These are phyloP conservation scores for Talaromyces sp. DNA, from an alignment of 2,329 filamentous ascomycete species.

Conservation along the genomic window DNA sequence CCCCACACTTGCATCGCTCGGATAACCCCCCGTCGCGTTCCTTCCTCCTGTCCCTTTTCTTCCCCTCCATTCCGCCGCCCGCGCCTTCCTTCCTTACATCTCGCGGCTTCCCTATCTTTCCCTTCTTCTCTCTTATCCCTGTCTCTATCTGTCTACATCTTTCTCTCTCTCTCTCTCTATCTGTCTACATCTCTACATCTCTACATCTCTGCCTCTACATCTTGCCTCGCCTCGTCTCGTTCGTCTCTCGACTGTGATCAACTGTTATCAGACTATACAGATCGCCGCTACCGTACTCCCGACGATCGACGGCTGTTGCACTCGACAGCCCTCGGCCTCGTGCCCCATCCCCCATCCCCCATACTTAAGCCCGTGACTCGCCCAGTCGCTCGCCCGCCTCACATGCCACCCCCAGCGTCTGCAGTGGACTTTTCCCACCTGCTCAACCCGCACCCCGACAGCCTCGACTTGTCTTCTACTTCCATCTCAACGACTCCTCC, in stretches of 20 bases:
- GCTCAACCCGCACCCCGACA: conserved; percentile 53
- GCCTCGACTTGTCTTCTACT: neutral
- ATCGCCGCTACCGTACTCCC: conserved; percentile 10
- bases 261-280: conserved; percentile 7
- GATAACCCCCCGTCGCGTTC: conserved; percentile 13
- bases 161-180: conserved; percentile 12
- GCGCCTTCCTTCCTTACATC: conserved; percentile 3
- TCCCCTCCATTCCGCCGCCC: conserved; percentile 18
- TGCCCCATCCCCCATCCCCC: conserved; percentile 5
- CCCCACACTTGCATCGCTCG: conserved; percentile 2
- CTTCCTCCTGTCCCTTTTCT: conserved; percentile 18
- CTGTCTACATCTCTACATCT: conserved; percentile 4
- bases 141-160: conserved; percentile 15
- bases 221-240: conserved; percentile 10
- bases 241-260: conserved; percentile 7
- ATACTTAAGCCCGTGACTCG: conserved; percentile 9
- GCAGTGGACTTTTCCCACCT: conserved; percentile 72
- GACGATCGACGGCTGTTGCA: conserved; percentile 12
- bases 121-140: neutral
- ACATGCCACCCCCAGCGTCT: conserved; percentile 72
- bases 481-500: conserved; percentile 17
- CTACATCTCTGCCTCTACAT: conserved; percentile 9
- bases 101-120: conserved; percentile 19
- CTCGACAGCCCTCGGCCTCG: neutral
- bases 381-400: conserved; percentile 31